A percentile compares a stretch with the other conserved stretches of the same genome.
Evolutionary conservation across 2,329 filamentous ascomycete genomes (phyloP).

Genomic region (Fusarium circinatum): DNA sequence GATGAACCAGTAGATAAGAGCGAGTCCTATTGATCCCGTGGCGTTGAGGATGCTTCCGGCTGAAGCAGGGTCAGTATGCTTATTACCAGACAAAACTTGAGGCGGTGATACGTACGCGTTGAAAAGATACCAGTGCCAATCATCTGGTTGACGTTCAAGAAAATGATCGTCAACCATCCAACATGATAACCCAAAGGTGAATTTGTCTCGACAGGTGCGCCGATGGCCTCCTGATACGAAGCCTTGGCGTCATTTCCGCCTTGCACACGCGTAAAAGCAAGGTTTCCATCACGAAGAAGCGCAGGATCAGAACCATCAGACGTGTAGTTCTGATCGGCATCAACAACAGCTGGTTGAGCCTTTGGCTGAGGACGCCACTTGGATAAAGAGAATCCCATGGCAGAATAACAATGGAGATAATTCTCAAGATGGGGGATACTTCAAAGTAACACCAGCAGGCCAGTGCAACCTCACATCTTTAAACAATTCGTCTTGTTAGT

Average conservation of each 20-base stretch:
- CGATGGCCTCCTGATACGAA: constrained; percentile 69
- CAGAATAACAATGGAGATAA: neutral
- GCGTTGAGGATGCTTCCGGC: constrained; percentile 61
- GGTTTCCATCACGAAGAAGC: constrained; percentile 27
- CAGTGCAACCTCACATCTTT: neutral
- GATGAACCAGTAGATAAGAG: constrained; percentile 72
- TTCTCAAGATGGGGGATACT: too few relatives aligned
- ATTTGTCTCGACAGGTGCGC: constrained; percentile 67
- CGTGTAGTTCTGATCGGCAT: constrained; percentile 53
- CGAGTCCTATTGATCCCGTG: constrained; percentile 70
- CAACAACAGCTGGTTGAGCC: neutral
- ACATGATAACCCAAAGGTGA: constrained; percentile 71
- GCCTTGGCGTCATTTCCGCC: constrained; percentile 56
- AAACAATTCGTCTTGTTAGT: neutral
- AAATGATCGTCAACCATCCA: constrained; percentile 64
- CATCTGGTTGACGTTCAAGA: constrained; percentile 71
- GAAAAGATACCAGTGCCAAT: constrained; percentile 72
- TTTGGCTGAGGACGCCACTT: neutral
- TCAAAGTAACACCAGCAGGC: neutral
- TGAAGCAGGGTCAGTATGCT: neutral
- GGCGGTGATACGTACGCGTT: too few relatives aligned
- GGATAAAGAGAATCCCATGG: constrained; percentile 4
- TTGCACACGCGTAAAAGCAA: constrained; percentile 35
- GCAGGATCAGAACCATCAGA: constrained; percentile 24
- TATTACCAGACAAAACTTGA: too few relatives aligned